A percentile compares a stretch with the other conserved stretches of the same genome.
These are phyloP conservation scores for Passalora sequoiae DNA, from an alignment of 2,329 filamentous ascomycete genomes.

Conservation along the genomic window DNA sequence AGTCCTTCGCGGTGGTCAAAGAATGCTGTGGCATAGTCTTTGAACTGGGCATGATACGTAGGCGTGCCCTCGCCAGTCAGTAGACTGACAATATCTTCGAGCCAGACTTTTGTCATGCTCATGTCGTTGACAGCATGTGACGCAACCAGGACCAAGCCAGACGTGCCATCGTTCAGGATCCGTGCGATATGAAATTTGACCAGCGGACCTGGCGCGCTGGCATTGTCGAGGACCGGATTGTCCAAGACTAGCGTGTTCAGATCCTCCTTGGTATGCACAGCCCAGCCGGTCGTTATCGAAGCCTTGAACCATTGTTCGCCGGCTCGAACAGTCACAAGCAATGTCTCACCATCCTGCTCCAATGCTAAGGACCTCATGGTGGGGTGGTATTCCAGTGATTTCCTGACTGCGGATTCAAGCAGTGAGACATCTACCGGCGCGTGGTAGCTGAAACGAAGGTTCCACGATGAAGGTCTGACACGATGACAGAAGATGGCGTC, in stretches of 20 bases:
- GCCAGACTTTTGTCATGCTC: conserved; percentile 34
- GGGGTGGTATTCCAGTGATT: conserved; percentile 28
- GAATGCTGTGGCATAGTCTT: conserved; percentile 32
- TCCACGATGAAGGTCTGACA: conserved; percentile 30
- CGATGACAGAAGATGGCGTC: conserved; percentile 31
- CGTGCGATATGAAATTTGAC: conserved; percentile 29
- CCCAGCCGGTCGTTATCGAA: conserved; percentile 29
- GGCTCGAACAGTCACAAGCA: conserved; percentile 28
- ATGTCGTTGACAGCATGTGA: conserved; percentile 32
- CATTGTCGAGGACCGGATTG: conserved; percentile 28
- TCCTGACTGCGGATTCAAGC: conserved; percentile 27
- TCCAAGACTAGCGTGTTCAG: conserved; percentile 27
- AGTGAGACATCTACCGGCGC: conserved; percentile 19
- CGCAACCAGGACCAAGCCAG: conserved; percentile 28
- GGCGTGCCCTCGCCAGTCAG: conserved; percentile 25
- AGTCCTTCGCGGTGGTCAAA: conserved; percentile 27
- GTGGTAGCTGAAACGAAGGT: conserved; percentile 31
- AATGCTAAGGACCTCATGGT: conserved; percentile 30
- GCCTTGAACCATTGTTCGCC: conserved; percentile 26
- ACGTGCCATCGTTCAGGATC: conserved; percentile 25
- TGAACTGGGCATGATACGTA: conserved; percentile 29
- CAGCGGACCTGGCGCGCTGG: conserved; percentile 27
- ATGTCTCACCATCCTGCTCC: conserved; percentile 24
- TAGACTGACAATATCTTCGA: conserved; percentile 29
- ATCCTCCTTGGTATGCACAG: conserved; percentile 29